phyloP scores from a whole-genome alignment of 176 grass and related monocot genomes.

The Eragrostis nindensis region DNA sequence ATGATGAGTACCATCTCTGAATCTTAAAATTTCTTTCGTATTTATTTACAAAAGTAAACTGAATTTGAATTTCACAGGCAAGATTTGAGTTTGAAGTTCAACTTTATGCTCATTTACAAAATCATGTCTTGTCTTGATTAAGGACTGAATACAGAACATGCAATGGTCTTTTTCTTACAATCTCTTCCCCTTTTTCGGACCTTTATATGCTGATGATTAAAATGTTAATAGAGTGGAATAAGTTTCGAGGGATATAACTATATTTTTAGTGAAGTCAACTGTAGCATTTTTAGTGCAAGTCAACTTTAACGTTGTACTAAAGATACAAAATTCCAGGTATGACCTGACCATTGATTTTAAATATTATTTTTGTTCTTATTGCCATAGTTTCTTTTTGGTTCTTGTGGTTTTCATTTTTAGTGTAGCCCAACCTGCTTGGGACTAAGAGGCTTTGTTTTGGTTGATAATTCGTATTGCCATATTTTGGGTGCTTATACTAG shows the following conservation, averaged over 20 bases:
- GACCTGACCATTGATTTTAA: neutral
- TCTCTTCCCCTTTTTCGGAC: neutral
- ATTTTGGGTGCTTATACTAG: neutral
- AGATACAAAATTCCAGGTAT: neutral
- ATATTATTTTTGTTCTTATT: neutral
- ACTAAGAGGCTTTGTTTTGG: no score
- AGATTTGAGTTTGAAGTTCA: neutral
- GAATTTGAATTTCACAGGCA: neutral
- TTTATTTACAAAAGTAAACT: neutral
- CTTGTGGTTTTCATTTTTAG: no score
- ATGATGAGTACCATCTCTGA: neutral
- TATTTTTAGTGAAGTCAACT: neutral
- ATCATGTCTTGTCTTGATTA: neutral
- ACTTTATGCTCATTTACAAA: neutral
- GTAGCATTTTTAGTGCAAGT: neutral
- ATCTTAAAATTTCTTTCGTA: constrained; percentile 1
- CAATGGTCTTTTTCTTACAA: neutral
- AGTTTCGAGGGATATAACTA: neutral
- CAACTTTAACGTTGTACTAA: neutral
- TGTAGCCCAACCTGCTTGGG: no score
- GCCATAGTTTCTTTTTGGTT: no score
- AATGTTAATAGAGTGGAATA: neutral
- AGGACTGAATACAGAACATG: neutral
- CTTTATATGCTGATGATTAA: neutral
- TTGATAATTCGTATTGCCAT: neutral